Conservation (phyloP, 2,329 filamentous ascomycete species). For the Penicillium hesseltinei region DNA sequence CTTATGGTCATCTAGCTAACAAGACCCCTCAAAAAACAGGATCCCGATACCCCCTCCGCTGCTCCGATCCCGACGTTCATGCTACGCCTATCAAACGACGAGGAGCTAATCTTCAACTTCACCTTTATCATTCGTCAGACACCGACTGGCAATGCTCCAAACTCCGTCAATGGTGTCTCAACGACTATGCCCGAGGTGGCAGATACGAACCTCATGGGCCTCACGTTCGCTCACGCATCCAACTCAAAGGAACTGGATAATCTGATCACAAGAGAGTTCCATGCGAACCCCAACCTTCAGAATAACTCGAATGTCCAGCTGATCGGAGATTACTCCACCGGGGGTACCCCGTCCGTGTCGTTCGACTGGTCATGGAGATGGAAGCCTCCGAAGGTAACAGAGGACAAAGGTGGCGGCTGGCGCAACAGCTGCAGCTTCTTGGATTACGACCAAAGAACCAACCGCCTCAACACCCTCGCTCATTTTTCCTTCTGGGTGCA, state of each 20-base stretch:
- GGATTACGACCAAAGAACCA: conserved; percentile 92
- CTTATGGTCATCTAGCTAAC: conserved; percentile 6
- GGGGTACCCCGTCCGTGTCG: conserved; percentile 75
- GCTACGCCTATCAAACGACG: conserved; percentile 82
- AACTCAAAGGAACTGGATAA: conserved; percentile 87
- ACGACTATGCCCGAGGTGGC: conserved; percentile 50
- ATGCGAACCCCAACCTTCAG: conserved; percentile 94
- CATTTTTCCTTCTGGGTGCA: conserved; percentile 96
- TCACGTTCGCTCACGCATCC: conserved; percentile 90
- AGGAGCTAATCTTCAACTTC: conserved; percentile 90
- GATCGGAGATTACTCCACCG: conserved; percentile 86
- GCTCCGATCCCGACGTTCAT: conserved; percentile 66
- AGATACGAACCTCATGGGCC: conserved; percentile 79
- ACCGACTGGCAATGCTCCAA: conserved; percentile 51
- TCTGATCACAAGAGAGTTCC: conserved; percentile 89
- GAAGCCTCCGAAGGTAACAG: conserved; percentile 77
- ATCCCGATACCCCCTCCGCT: conserved; percentile 64
- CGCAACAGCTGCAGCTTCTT: conserved; percentile 96
- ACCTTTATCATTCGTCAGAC: conserved; percentile 73
- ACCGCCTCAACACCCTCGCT: conserved; percentile 81
- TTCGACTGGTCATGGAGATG: conserved; percentile 98
- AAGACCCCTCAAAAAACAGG: conserved; percentile 53
- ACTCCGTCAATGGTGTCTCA: conserved; percentile 50
- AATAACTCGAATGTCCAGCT: conserved; percentile 95
- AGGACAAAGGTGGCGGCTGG: conserved; percentile 89